Conservation (phyloP, 352 stramenopile genomes). For the Globisporangium splendens region DNA sequence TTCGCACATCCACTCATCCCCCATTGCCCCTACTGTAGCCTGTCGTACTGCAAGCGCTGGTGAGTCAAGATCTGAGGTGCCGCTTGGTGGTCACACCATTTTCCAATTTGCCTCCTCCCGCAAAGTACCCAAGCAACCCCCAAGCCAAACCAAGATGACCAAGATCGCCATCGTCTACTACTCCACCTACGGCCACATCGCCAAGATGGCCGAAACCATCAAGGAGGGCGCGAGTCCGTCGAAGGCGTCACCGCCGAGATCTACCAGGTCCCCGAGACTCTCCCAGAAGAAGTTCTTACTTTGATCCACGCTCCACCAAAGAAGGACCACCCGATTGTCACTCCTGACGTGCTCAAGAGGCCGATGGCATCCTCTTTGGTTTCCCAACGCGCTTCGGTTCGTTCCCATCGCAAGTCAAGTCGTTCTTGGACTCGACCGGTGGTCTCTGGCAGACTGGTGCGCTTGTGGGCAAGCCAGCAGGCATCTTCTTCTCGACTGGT, state of each 20-base stretch:
- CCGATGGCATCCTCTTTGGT: constrained; percentile 84
- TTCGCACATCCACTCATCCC: too few species aligned
- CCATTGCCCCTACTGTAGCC: too few species aligned
- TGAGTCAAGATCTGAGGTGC: too few species aligned
- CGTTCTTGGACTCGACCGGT: constrained; percentile 68
- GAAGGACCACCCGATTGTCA: constrained; percentile 51
- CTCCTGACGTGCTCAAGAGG: constrained; percentile 46
- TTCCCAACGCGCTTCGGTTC: constrained; percentile 83
- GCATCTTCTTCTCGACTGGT: constrained; percentile 61
- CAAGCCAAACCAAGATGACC: constrained; percentile 21
- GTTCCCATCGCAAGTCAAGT: constrained; percentile 67
- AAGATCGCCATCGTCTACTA: constrained; percentile 78
- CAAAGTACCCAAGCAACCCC: constrained; percentile 2
- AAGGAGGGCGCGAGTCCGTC: constrained; percentile 56
- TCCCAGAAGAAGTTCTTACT: constrained; percentile 55
- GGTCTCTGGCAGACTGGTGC: constrained; percentile 55
- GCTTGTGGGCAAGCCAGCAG: constrained; percentile 68
- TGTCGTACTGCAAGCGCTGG: too few species aligned
- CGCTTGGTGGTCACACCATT: not conserved
- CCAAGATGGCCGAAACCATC: constrained; percentile 45
- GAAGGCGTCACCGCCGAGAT: constrained; percentile 47
- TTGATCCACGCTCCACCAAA: constrained; percentile 71
- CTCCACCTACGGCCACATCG: constrained; percentile 79
- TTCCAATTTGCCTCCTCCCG: constrained; percentile 7
- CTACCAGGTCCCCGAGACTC: constrained; percentile 69